Percentiles rank a stretch among this genome's conserved stretches.
Conservation (phyloP, 2,329 filamentous ascomycete genomes). For the Sporothrix globosa region DNA sequence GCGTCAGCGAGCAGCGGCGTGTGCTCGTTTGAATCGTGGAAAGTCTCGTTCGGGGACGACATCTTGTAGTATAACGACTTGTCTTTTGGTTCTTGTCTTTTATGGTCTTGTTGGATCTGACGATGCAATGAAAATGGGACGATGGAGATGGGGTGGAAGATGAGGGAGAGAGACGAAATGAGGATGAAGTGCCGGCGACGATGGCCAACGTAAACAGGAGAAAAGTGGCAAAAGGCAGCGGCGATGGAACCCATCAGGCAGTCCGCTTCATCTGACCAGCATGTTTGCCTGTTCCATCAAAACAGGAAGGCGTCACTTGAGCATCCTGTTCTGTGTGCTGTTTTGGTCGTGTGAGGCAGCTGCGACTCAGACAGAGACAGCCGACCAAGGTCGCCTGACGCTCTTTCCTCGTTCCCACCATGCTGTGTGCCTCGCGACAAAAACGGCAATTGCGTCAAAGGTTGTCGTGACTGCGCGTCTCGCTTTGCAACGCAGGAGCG, state of each 20-base stretch:
- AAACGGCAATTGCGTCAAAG: background rate
- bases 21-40: conserved; percentile 18
- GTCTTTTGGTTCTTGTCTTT: background rate
- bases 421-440: too few relatives aligned
- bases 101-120: background rate
- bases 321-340: background rate
- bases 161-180: background rate
- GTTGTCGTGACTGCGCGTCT: background rate
- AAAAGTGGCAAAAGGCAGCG: background rate
- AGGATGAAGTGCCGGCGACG: background rate
- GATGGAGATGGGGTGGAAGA: too few relatives aligned
- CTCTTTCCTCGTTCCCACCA: background rate
- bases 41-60: background rate
- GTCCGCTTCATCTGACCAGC: background rate
- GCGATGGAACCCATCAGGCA: background rate
- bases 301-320: conserved; percentile 15
- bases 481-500: background rate
- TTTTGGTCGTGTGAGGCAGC: background rate
- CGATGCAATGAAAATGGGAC: too few relatives aligned
- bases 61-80: background rate
- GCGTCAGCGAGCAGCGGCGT: background rate
- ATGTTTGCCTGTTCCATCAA: background rate
- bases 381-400: conserved; percentile 14
- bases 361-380: conserved; percentile 1
- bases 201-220: background rate